Conservation (phyloP, 108 stramenopile genomes). For the Discostella stelligeroides region DNA sequence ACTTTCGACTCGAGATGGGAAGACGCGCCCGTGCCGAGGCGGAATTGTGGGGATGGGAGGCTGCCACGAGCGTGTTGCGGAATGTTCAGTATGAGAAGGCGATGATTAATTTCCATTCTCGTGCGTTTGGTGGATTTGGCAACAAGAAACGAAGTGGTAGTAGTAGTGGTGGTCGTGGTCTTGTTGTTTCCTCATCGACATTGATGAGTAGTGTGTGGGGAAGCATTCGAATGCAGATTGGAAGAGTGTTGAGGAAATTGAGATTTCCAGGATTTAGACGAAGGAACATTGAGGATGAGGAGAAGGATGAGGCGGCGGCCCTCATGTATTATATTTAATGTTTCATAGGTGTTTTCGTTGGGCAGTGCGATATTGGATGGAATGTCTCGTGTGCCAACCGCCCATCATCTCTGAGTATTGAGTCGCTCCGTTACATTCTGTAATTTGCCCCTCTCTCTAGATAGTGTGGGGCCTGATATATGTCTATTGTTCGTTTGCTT, state of each 20-base stretch:
- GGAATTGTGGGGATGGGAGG: constrained; percentile 90
- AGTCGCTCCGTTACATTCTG: no score
- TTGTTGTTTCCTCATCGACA: constrained; percentile 1
- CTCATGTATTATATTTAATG: neutral
- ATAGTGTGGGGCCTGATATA: no score
- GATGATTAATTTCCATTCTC: constrained; percentile 78
- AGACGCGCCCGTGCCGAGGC: constrained; percentile 77
- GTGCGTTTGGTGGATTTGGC: constrained; percentile 84
- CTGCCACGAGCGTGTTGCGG: constrained; percentile 81
- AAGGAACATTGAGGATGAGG: neutral
- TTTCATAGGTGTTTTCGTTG: no score
- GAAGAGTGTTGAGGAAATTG: constrained; percentile 33
- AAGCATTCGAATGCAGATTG: constrained; percentile 54
- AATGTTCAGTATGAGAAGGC: constrained; percentile 90
- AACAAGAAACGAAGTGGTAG: constrained; percentile 52
- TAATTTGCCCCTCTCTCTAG: no score
- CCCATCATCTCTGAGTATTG: no score
- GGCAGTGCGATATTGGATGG: no score
- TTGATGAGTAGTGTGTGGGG: constrained; percentile 57
- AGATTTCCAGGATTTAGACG: constrained; percentile 45
- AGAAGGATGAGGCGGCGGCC: neutral
- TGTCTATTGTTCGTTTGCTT: no score
- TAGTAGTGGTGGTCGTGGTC: no score
- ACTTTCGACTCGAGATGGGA: constrained; percentile 66
- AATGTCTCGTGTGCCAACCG: no score